phyloP scores from a whole-genome alignment of 176 grass and related monocot genomes.

The Zoysia japonica region DNA sequence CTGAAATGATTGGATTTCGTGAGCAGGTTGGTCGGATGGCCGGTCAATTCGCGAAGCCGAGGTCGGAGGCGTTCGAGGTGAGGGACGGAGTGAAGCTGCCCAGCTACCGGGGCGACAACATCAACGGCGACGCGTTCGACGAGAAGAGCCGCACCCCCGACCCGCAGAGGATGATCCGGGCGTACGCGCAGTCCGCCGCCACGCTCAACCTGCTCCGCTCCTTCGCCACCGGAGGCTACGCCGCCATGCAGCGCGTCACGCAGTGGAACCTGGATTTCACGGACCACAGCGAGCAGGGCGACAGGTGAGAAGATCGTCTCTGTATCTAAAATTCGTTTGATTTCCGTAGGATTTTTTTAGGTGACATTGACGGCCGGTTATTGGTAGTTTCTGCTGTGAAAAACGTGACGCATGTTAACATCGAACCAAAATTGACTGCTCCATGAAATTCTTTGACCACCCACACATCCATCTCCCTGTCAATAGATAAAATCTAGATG shows the following conservation, averaged over 20 bases:
- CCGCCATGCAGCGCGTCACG: constrained; percentile 64
- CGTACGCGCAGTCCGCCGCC: constrained; percentile 62
- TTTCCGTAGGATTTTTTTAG: not conserved
- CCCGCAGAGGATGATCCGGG: constrained; percentile 68
- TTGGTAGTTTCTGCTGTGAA: not conserved
- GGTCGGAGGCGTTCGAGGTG: constrained; percentile 54
- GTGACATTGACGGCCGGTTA: not conserved
- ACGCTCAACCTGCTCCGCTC: constrained; percentile 72
- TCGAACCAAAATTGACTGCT: not conserved
- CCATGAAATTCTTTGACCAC: not conserved
- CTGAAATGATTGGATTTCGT: not conserved
- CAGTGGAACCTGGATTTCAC: constrained; percentile 84
- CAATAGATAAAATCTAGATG: constrained; percentile 1
- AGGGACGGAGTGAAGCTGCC: constrained; percentile 61
- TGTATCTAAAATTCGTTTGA: not conserved
- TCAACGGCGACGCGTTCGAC: constrained; percentile 68
- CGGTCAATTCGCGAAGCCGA: constrained; percentile 73
- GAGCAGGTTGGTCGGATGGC: constrained; percentile 62
- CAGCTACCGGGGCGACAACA: constrained; percentile 65
- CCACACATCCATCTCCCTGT: not conserved
- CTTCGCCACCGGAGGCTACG: constrained; percentile 77
- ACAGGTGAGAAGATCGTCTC: constrained; percentile 47
- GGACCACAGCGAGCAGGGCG: constrained; percentile 61
- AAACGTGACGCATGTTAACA: not conserved
- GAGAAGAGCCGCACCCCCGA: constrained; percentile 69